Evolutionary conservation across 257 asterid genomes (phyloP).

Genomic region (Solanum ahanhuiri): DNA sequence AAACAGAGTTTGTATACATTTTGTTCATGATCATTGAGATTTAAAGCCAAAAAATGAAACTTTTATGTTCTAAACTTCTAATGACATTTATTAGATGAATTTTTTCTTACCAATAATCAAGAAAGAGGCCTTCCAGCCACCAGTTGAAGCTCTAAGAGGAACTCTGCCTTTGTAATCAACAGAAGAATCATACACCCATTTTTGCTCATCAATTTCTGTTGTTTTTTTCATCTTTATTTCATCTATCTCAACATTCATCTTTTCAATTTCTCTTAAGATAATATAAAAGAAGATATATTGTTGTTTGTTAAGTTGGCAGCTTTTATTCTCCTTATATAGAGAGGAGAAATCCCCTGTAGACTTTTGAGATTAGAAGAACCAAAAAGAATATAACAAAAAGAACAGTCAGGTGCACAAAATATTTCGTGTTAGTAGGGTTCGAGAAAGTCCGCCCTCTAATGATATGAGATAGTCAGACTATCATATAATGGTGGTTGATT

Average conservation of each 20-base stretch:
- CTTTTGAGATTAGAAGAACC: background rate
- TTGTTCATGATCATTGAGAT: background rate
- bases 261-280: background rate
- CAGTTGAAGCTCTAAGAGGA: constrained; percentile 72
- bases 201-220: constrained; percentile 29
- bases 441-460: background rate
- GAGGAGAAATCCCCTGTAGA: background rate
- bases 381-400: background rate
- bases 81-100: background rate
- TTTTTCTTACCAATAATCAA: constrained; percentile 59
- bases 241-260: constrained; percentile 24
- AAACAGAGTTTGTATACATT: background rate
- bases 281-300: background rate
- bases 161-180: constrained; percentile 59
- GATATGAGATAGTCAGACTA: background rate
- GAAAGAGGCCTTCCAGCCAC: constrained; percentile 85
- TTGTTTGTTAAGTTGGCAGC: constrained; percentile 10
- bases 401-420: fast-evolving
- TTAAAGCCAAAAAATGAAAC: background rate
- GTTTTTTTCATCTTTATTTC: constrained; percentile 10
- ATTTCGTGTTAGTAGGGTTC: fast-evolving
- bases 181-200: constrained; percentile 74
- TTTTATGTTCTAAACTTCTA: background rate
- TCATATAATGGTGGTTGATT: fast-evolving
- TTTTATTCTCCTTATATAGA: constrained; percentile 24